phyloP scores from a whole-genome alignment of 2,329 filamentous ascomycete genomes.

The Cryphonectria japonica region DNA sequence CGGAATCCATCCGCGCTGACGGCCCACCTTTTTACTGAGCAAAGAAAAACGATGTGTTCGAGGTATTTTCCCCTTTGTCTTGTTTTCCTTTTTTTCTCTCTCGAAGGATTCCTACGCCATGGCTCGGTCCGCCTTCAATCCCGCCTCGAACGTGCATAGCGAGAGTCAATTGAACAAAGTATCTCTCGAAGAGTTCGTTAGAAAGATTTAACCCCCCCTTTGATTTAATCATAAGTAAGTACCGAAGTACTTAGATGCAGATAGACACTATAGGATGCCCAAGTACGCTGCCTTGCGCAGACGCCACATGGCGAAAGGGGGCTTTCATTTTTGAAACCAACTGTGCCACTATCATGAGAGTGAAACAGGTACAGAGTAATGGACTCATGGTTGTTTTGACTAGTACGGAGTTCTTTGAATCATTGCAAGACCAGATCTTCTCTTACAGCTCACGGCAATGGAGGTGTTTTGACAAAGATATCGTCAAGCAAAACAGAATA shows the following conservation, averaged over 20 bases:
- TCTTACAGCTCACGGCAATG: too few relatives aligned
- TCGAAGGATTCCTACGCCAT: constrained; percentile 1
- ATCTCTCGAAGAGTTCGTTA: not conserved
- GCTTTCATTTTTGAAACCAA: not conserved
- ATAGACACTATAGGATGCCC: not conserved
- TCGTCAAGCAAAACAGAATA: too few relatives aligned
- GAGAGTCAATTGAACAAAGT: not conserved
- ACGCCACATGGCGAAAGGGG: not conserved
- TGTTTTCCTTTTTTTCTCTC: not conserved
- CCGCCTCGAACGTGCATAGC: not conserved
- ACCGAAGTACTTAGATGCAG: too few relatives aligned
- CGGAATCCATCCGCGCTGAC: not conserved
- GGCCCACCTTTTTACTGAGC: not conserved
- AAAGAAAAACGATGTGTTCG: too few relatives aligned
- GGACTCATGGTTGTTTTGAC: not conserved
- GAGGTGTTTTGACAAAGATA: not conserved
- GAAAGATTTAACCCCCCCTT: too few relatives aligned
- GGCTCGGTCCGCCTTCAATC: constrained; percentile 1
- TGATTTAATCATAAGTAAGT: too few relatives aligned
- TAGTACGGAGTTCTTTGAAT: too few relatives aligned
- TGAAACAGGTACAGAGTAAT: not conserved
- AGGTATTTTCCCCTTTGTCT: too few relatives aligned
- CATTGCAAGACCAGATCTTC: too few relatives aligned
- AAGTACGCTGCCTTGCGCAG: not conserved
- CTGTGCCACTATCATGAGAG: not conserved